phyloP scores from a whole-genome alignment of 768 basidiomycete species.

The Mycena galericulata region DNA sequence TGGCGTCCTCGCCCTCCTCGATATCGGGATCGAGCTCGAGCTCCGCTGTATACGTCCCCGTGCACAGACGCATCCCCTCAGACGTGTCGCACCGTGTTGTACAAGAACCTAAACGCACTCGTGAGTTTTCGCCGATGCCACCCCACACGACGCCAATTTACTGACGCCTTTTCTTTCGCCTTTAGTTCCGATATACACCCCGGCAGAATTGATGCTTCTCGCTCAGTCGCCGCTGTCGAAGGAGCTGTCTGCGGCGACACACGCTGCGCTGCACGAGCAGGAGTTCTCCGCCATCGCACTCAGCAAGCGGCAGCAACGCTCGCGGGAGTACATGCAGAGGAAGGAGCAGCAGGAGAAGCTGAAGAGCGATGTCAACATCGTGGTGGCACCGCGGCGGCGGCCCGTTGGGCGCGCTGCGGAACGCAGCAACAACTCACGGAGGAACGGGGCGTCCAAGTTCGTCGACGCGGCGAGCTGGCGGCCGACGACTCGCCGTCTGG shows the following conservation, averaged over 20 bases:
- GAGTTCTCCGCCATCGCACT: conserved; percentile 15
- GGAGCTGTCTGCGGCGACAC: not conserved
- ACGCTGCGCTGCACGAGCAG: conserved; percentile 5
- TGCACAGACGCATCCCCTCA: conserved; percentile 20
- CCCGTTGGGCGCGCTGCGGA: conserved; percentile 16
- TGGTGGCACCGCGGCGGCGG: not conserved
- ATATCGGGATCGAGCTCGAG: conserved; percentile 7
- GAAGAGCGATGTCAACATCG: not conserved
- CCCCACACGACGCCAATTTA: not conserved
- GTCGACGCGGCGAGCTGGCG: conserved; percentile 27
- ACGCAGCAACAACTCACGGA: conserved; percentile 6
- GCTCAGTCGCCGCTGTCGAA: conserved; percentile 24
- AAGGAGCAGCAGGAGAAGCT: not conserved
- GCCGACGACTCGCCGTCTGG: conserved; percentile 9
- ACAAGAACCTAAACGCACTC: not conserved
- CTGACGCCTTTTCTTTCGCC: not conserved
- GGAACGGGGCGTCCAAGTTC: conserved; percentile 5
- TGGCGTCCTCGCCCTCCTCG: not conserved
- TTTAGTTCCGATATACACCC: conserved; percentile 21
- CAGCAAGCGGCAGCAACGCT: conserved; percentile 10
- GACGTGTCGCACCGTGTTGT: not conserved
- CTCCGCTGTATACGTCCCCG: conserved; percentile 27
- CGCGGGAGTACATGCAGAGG: conserved; percentile 24
- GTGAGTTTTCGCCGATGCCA: conserved; percentile 3
- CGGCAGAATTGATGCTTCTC: conserved; percentile 12